Base-by-base conservation (phyloP, 345 rosid genomes). In the Eucalyptus sp. region DNA sequence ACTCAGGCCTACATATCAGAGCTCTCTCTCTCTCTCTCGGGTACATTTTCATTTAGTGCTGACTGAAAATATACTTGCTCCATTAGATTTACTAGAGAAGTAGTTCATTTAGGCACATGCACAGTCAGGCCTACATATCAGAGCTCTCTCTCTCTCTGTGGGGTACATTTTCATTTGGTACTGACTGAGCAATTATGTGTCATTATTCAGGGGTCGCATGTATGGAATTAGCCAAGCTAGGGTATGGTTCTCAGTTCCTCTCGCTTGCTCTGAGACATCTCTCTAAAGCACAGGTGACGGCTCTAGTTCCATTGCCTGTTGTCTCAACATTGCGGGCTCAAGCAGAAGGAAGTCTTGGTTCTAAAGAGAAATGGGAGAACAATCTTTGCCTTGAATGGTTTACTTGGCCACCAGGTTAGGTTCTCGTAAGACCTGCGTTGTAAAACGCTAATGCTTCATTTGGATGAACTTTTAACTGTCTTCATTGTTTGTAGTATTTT, bases 331-430 rank as follows among this genome's bases (percentile, higher is more conserved):
- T 98, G 92, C 91, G 96, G 79, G 99, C 98, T 86, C 99, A 94
- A 94, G 97, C 95, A 88, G 97, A 96, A 92, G 99, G 99, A 88
- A 97, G 99, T 91, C 93, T 95, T 88, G 96, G 95, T 87, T 96
- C 95, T 71, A 94, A 92, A 92, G 93, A 92, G 88, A 95, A 93
- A 64, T 96, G 99, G 99, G 94, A 92, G 95, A 91, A 91, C 91
- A 93, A 94, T 90, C 97, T 98, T 89, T 96, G 95, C 71, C 93
- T 90, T 37, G 99, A 98, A 91, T 98, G 98, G 98, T 94, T 90
- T 90, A 93, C 98, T 88, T 98, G 99, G 99, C 94, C 98, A 86
- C 98, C 98, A 95, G 99, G 98, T 97, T 88, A 60, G 88, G 27
- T 54, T 91, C 89, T 87, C 50, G 10, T 52, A 41, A n/a, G 37